These are phyloP conservation scores for Ceratocystiopsis minuta DNA, from an alignment of 2,329 filamentous ascomycete species.

Conservation along the genomic window DNA sequence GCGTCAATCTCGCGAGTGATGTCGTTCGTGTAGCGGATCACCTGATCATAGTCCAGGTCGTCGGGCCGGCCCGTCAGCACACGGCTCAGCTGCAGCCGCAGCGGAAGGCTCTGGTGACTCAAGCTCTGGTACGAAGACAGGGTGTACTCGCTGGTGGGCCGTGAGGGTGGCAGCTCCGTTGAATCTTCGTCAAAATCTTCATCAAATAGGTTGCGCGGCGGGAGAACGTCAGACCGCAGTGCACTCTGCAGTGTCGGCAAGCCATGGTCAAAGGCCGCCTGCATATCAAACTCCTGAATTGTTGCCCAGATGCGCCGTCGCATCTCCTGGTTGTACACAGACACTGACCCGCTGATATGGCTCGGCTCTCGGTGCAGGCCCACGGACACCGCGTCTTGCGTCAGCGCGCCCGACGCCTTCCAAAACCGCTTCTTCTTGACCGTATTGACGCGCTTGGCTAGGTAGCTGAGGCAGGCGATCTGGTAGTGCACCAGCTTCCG, in stretches of 20 bases:
- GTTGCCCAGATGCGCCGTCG: conserved; percentile 41
- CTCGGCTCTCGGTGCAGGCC: conserved; percentile 42
- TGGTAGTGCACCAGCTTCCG: conserved; percentile 42
- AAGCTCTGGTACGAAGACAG: conserved; percentile 41
- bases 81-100: conserved; percentile 38
- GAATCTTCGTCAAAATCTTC: conserved; percentile 34
- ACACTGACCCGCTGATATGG: conserved; percentile 34
- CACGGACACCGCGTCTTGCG: conserved; percentile 39
- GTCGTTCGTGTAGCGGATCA: conserved; percentile 42
- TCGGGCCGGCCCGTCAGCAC: conserved; percentile 35
- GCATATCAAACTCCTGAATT: conserved; percentile 43
- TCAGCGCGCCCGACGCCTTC: conserved; percentile 36
- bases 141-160: conserved; percentile 34
- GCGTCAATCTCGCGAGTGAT: conserved; percentile 42
- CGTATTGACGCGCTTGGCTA: conserved; percentile 42
- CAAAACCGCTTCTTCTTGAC: conserved; percentile 47
- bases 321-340: conserved; percentile 44
- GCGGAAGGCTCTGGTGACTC: conserved; percentile 34
- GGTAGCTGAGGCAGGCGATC: conserved; percentile 39
- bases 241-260: conserved; percentile 39
- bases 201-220: conserved; percentile 36
- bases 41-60: conserved; percentile 42
- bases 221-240: conserved; percentile 34
- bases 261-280: conserved; percentile 42
- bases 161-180: conserved; percentile 29